Conservation (phyloP, 805 yeast genomes). For the Tetrapisispora nanseiensis region DNA sequence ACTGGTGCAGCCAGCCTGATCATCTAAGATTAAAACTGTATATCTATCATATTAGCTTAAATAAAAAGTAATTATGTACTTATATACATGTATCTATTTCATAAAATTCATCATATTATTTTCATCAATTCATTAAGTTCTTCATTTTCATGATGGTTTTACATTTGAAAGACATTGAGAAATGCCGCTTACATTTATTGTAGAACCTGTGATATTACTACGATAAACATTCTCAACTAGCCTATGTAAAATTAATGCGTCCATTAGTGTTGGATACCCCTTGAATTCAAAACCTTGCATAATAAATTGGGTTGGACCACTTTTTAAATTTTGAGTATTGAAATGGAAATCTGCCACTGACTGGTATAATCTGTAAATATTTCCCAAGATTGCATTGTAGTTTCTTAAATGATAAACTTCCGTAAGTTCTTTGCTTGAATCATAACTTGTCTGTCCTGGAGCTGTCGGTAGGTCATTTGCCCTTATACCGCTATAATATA, state of each 20-base stretch:
- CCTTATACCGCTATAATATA: conserved; percentile 24
- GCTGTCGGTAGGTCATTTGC: conserved; percentile 11
- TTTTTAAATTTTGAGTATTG: conserved; percentile 17
- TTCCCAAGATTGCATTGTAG: conserved; percentile 26
- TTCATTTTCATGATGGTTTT: not conserved
- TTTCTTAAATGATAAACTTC: conserved; percentile 27
- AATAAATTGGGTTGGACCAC: conserved; percentile 16
- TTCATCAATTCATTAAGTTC: not conserved
- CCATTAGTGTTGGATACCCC: conserved; percentile 27
- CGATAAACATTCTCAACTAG: conserved; percentile 20
- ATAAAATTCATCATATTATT: not conserved
- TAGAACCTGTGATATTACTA: conserved; percentile 18
- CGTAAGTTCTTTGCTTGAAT: conserved; percentile 21
- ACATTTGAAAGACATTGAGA: conserved; percentile 5
- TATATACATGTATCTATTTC: not conserved
- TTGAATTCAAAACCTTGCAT: conserved; percentile 23
- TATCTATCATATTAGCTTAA: too few relatives aligned
- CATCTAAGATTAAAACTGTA: too few relatives aligned
- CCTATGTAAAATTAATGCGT: conserved; percentile 18
- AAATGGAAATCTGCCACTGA: conserved; percentile 26
- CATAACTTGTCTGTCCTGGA: conserved; percentile 7
- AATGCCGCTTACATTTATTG: conserved; percentile 11
- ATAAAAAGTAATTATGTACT: not conserved
- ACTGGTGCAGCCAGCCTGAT: too few relatives aligned
- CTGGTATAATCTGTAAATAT: conserved; percentile 24